These are phyloP conservation scores for Penicillium steckii DNA, from an alignment of 495 filamentous ascomycete genomes.

Conservation along the genomic window DNA sequence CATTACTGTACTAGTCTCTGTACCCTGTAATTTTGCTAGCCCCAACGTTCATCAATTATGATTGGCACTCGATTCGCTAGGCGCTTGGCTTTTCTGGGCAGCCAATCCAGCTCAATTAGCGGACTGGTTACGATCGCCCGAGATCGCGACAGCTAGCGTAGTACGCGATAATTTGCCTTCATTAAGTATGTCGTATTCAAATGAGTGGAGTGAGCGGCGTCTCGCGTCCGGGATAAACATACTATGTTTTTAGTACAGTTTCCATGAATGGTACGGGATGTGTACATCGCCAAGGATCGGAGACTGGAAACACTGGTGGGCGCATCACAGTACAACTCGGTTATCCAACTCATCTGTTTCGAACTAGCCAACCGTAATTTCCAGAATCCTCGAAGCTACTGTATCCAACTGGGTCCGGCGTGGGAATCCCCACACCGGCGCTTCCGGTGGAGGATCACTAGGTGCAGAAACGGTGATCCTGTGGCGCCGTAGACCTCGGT, in stretches of 20 bases:
- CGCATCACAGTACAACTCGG: neutral
- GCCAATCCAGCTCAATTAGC: conserved; percentile 7
- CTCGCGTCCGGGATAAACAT: neutral
- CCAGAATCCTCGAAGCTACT: neutral
- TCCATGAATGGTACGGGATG: too few relatives aligned
- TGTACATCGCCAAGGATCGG: neutral
- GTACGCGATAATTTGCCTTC: conserved; percentile 5
- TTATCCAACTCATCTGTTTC: neutral
- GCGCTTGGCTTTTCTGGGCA: conserved; percentile 2
- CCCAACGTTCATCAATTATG: neutral
- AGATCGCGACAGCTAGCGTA: conserved; percentile 8
- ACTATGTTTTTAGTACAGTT: neutral
- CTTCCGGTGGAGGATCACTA: conserved; percentile 7
- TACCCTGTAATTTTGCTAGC: neutral
- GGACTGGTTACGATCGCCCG: conserved; percentile 10
- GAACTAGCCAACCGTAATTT: neutral
- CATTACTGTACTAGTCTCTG: neutral
- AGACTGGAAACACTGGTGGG: too few relatives aligned
- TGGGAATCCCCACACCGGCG: neutral
- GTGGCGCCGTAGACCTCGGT: neutral
- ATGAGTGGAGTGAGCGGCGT: neutral
- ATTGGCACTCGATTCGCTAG: conserved; percentile 7
- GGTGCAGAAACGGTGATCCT: conserved; percentile 15
- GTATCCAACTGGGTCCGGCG: neutral
- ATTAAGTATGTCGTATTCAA: conserved; percentile 2